Base-by-base conservation (phyloP, 2,329 filamentous ascomycete species). In the Aureobasidium pullulans region DNA sequence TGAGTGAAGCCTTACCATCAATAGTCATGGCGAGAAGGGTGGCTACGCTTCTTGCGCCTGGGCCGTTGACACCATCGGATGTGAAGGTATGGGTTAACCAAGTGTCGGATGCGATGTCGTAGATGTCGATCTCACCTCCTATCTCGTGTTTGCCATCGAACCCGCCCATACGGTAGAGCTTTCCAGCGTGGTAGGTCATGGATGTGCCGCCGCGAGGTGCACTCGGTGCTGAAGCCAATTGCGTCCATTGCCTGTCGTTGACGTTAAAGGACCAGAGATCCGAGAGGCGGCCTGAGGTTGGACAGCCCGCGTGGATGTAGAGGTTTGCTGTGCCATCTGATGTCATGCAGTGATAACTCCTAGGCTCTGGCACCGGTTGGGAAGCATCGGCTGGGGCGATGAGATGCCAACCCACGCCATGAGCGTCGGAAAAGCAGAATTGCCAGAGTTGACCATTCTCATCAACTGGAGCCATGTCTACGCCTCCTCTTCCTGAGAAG, bases 191-290 rank as follows among this genome's bases (percentile, higher is more conserved):
- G 56, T 86, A 80, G 1, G 85, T 83, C 29, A 95, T 83, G 4
- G 84, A 82, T 0, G 87, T 76, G 1, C 88, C 89, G 23, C 85
- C 84, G 49, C 89, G 80, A 0, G 82, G 75, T 7, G 85, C 82
- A 1, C 81, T 85, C 0, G 88, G 88, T 0, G 88, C 89, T 7
- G 82, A 71, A 0, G 86, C 79, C 13, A 89, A 77, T 67, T 87
- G 79, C 42, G 78, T 84, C 90, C 90, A 96, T 3, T 78, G 77
- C 54, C 78, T 76, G 7, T 77, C 79, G 46, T 75, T 76, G 23
- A 92, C 72, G 67, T 87, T 84, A 68, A 95, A 95, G 0, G 84
- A 82, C 90, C 90, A 96, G 6, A 93, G 73, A 69, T 96, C 90
- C 10, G 77, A 76, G 2, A 88, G 76, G 3, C 84, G 77, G 10